Evolutionary conservation across 352 stramenopile species (phyloP).

Genomic region (Phytopythium sindhum): DNA sequence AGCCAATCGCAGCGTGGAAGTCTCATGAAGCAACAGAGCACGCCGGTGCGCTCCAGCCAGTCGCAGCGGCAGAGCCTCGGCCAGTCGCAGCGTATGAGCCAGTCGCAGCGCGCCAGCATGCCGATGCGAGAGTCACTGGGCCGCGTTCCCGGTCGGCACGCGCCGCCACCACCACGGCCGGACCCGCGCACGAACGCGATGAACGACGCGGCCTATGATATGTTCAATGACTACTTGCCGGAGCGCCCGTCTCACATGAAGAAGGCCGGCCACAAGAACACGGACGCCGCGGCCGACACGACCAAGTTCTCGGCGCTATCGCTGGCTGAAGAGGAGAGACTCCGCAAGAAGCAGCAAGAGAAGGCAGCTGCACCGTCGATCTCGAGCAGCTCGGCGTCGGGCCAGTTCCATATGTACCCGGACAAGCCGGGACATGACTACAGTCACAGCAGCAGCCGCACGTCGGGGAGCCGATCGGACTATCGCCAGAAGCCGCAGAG

Average conservation of each 20-base stretch:
- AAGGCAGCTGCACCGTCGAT: slow-evolving; percentile 3
- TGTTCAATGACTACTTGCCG: slow-evolving; percentile 74
- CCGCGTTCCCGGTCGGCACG: background rate
- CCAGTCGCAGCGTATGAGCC: slow-evolving; percentile 4
- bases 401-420: slow-evolving; percentile 21
- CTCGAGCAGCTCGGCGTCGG: slow-evolving; percentile 4
- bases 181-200: slow-evolving; percentile 12
- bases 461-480: slow-evolving; percentile 14
- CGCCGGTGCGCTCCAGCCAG: slow-evolving; percentile 3
- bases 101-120: slow-evolving; percentile 5
- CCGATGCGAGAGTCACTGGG: slow-evolving; percentile 2
- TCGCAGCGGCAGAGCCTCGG: background rate
- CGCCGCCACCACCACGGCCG: background rate
- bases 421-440: slow-evolving; percentile 8
- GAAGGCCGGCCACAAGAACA: slow-evolving; percentile 34
- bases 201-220: slow-evolving; percentile 51
- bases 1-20: background rate
- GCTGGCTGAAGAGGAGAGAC: slow-evolving; percentile 17
- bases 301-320: slow-evolving; percentile 39
- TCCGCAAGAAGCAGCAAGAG: slow-evolving; percentile 8
- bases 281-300: slow-evolving; percentile 25
- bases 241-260: slow-evolving; percentile 40
- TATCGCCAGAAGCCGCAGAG: background rate
- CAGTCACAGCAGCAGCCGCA: slow-evolving; percentile 16
- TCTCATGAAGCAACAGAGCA: slow-evolving; percentile 6